Conservation (phyloP, 2,329 filamentous ascomycete genomes). For the Colletotrichum liaoningense region DNA sequence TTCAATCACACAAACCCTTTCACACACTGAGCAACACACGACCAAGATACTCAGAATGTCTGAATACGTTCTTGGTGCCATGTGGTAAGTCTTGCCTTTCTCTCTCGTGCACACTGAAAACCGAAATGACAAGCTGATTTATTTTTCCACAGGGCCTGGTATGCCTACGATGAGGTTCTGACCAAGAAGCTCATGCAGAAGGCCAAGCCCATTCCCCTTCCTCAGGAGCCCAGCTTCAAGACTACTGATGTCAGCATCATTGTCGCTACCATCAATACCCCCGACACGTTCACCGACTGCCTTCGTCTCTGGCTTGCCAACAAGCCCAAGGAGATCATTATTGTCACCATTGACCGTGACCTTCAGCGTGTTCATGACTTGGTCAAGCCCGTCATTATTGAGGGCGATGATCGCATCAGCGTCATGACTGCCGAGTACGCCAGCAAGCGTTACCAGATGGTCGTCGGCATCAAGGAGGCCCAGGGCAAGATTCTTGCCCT, state of each 20-base stretch:
- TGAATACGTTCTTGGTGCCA: not conserved
- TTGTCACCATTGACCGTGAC: slow-evolving; percentile 39
- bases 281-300: slow-evolving; percentile 35
- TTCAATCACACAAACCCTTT: not conserved
- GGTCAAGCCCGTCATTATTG: not conserved
- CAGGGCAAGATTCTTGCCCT: slow-evolving; percentile 40
- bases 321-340: slow-evolving; percentile 41
- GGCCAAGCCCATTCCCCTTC: slow-evolving; percentile 15
- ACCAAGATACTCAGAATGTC: not conserved
- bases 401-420: slow-evolving; percentile 24
- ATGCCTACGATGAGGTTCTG: slow-evolving; percentile 18
- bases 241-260: slow-evolving; percentile 41
- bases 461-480: slow-evolving; percentile 37
- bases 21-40: not conserved
- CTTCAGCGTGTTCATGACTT: slow-evolving; percentile 23
- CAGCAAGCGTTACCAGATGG: slow-evolving; percentile 43
- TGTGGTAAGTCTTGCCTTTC: slow-evolving; percentile 12
- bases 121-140: not conserved
- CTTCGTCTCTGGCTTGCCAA: slow-evolving; percentile 40
- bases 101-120: not conserved
- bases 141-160: slow-evolving; percentile 1
- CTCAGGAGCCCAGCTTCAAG: slow-evolving; percentile 4
- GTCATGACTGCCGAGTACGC: slow-evolving; percentile 34
- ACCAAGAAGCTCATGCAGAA: not conserved
- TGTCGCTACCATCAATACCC: slow-evolving; percentile 42